Evolutionary conservation across 177 flowering plant genomes (phyloP), one percentile per base, ranked within the genome.

Genomic region (Vitis hybrid): DNA sequence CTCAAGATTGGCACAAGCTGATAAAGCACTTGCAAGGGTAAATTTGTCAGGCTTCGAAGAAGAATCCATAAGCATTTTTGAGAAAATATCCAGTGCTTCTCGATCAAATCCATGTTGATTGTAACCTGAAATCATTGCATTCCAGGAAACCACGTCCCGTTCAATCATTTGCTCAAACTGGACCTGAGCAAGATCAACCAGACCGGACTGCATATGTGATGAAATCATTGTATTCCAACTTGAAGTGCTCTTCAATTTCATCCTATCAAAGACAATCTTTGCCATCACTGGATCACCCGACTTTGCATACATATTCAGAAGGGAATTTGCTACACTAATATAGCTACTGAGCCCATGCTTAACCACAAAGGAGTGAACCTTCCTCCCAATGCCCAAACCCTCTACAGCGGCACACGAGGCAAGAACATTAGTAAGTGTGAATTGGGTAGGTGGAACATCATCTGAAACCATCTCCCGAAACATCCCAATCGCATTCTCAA

Each of bases 301-400:
- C 63, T 90, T 90, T 3, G 80, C 84, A 78, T 90, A 90, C 94
- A 90, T 90, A 64, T 88, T 90, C 0, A 90, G 82, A 46, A 90
- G 63, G 0, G 90, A 90, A 78, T 88, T 90, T 0, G 87, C 84
- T 0, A 90, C 91, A 3, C 85, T 73, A 68, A 83, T 59, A 65
- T 65, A 79, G 10, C 85, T 68, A 75, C 81, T 66, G 24, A 88
- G 68, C 18, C 91, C 94, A 15, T 79, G 69, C 68, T 88, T 88
- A 66, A 85, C 82, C 66, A 75, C 83, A 74, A 85, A 85, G 11
- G 89, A 80, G 57, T 90, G 94, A 65, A 87, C 84, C 80, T 79
- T 83, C 71, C 69, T 83, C 48, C 92, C 92, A 2, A 79, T 41
- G 70, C 63, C 79, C 59, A 84, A 74, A 72, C 72, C 80, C 65